phyloP scores from a whole-genome alignment of 78 protist species.

The Dictyostelium intermedium region DNA sequence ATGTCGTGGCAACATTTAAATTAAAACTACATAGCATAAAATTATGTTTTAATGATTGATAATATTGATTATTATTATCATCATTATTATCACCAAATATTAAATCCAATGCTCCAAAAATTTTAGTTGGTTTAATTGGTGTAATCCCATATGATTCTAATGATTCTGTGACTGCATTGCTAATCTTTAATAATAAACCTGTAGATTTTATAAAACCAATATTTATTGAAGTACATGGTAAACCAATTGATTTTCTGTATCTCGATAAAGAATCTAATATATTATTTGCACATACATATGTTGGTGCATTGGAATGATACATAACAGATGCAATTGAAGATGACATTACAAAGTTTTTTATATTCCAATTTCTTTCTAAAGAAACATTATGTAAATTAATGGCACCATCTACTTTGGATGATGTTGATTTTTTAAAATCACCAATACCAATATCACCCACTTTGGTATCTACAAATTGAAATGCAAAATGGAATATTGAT shows the following conservation, averaged over 20 bases:
- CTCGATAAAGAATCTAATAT: slow-evolving; percentile 70
- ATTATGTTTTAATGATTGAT: neutral
- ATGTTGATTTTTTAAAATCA: neutral
- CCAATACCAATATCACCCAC: neutral
- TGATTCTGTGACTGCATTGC: neutral
- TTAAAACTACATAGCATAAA: neutral
- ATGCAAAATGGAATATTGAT: neutral
- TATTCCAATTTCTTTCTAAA: neutral
- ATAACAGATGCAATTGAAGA: slow-evolving; percentile 35
- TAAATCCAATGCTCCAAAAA: neutral
- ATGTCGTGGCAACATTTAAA: neutral
- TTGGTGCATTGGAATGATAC: slow-evolving; percentile 48
- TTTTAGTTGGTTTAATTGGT: neutral
- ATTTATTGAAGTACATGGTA: slow-evolving; percentile 5
- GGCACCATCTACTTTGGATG: slow-evolving; percentile 79
- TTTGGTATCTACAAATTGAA: neutral
- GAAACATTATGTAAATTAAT: slow-evolving; percentile 42
- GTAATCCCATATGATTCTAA: neutral
- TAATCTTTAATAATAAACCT: slow-evolving; percentile 14
- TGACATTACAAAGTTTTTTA: slow-evolving; percentile 52
- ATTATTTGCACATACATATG: slow-evolving; percentile 79
- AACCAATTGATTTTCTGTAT: slow-evolving; percentile 18
- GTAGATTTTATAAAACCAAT: slow-evolving; percentile 66
- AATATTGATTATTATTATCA: neutral
- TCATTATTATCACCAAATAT: neutral